Evolutionary conservation across 306 rosid genomes (phyloP), one percentile per base, ranked within the genome.

Genomic region (Senna tora): DNA sequence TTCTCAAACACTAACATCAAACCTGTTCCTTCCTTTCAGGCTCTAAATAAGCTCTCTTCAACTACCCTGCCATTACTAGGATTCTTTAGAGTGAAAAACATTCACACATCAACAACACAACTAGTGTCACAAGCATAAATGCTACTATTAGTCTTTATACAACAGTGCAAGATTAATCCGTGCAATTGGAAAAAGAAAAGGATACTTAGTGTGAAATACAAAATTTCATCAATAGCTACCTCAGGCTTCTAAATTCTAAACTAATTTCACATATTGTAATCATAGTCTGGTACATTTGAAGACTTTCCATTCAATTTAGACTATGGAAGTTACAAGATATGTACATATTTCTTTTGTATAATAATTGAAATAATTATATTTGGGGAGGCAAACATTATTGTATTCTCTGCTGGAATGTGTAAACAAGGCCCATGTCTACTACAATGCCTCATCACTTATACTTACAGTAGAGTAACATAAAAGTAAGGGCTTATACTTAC

Each of bases 371-470:
- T 51, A 12, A 59, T 55, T 38, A 75, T 57, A 78, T 82, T 62
- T 19, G 0, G 46, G 45, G 69, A 20, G 39, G 75, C 50, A 64
- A 69, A 75, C 62, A 75, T 52, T 64, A 49, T 49, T 61, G 73
- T 67, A 19, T 81, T 42, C 60, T 60, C 59, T 68, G 65, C 38
- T 32, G 50, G 67, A 69, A 72, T 57, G 57, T 19, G 20, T 64
- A 77, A 70, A 64, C 53, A 34, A 75, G 57, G 63, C 61, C 41
- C 69, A 50, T 71, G 58, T 47, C 76, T 61, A 55, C 79, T 84
- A 82, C 46, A 54, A 75, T 30, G 75, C 69, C 16, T 85, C 88
- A 42, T 89, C 96, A 15, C 84, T 89, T 20, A n/a, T n/a, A n/a
- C n/a, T n/a, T n/a, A n/a, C n/a, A n/a, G n/a, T n/a, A n/a, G n/a